Percentiles rank a stretch among this genome's conserved stretches.
Conservation (phyloP, 257 asterid genomes). For the Buddleja alternifolia region DNA sequence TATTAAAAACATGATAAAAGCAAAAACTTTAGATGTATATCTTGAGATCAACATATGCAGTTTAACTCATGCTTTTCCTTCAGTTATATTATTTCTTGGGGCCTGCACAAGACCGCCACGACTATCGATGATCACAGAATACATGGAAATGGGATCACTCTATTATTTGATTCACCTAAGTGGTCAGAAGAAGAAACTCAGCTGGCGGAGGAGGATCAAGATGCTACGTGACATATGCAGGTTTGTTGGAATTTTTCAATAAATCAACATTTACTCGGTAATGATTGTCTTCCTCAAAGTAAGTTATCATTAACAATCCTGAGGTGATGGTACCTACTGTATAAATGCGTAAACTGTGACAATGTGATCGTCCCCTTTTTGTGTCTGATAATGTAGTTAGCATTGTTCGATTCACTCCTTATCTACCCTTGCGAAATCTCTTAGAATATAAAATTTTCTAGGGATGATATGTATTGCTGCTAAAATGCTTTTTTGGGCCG, state of each 20-base stretch:
- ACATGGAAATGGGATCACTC: conserved; percentile 98
- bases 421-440: no score
- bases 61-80: conserved; percentile 32
- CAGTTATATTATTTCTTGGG: conserved; percentile 96
- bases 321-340: background rate
- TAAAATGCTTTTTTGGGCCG: no score
- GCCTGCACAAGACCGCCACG: conserved; percentile 97
- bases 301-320: background rate
- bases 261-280: background rate
- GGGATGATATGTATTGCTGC: no score
- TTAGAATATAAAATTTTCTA: no score
- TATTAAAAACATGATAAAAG: background rate
- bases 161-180: conserved; percentile 85
- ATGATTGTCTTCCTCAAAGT: background rate
- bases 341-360: no score
- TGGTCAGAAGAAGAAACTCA: conserved; percentile 89
- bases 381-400: no score
- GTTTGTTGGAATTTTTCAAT: conserved; percentile 43
- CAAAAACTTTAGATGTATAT: background rate
- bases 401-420: no score
- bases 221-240: conserved; percentile 99
- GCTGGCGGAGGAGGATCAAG: conserved; percentile 88
- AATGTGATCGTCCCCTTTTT: no score
- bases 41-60: conserved; percentile 20
- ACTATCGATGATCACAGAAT: conserved; percentile 89